Evolutionary conservation across 371 early-diverging fungal genomes (phyloP).

Genomic region (Mucor irregularis): DNA sequence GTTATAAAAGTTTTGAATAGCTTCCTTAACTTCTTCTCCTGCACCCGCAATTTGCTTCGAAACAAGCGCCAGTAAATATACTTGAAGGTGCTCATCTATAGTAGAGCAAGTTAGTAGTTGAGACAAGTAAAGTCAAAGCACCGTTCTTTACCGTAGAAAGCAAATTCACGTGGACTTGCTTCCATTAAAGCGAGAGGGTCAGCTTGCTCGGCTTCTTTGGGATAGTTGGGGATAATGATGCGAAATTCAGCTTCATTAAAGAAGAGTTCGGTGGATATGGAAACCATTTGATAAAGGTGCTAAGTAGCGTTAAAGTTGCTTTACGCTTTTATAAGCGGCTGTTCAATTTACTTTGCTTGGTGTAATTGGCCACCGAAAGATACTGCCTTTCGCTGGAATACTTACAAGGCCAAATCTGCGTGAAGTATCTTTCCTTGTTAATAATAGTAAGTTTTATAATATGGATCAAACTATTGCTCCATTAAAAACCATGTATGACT

Average conservation of each 20-base stretch:
- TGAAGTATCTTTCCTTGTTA: too few species aligned
- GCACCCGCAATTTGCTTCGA: constrained; percentile 34
- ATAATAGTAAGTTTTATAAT: too few species aligned
- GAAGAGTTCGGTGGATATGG: constrained; percentile 36
- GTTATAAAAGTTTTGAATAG: constrained; percentile 43
- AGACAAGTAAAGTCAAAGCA: background rate
- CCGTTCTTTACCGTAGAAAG: constrained; percentile 39
- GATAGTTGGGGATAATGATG: constrained; percentile 67
- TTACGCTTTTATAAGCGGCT: too few species aligned
- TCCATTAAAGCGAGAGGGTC: constrained; percentile 22
- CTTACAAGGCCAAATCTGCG: too few species aligned
- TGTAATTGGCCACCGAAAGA: too few species aligned
- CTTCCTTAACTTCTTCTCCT: constrained; percentile 32
- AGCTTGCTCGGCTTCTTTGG: constrained; percentile 16
- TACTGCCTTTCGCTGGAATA: too few species aligned
- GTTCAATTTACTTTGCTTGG: too few species aligned
- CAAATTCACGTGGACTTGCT: constrained; percentile 38
- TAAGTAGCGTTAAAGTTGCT: too few species aligned
- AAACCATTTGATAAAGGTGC: too few species aligned
- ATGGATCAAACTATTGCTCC: too few species aligned
- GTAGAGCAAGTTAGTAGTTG: background rate
- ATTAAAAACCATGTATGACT: too few species aligned
- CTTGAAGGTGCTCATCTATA: constrained; percentile 45
- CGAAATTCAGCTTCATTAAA: constrained; percentile 63
- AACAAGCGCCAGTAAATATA: constrained; percentile 34